Conservation (phyloP, 495 filamentous ascomycete species). For the Penicillium waksmanii region DNA sequence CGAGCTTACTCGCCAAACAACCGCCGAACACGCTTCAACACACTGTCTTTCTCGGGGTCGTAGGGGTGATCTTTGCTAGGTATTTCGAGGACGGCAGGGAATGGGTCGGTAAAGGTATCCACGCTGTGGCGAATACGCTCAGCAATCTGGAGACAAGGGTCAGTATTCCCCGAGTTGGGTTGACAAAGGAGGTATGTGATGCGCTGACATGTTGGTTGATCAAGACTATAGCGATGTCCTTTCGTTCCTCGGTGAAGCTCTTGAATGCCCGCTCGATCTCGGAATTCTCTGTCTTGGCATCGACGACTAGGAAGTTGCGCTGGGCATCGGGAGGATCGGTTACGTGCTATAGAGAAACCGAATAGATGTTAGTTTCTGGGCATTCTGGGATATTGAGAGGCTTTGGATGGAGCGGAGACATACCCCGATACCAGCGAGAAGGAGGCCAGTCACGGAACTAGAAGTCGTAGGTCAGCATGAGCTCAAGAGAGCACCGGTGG, state of each 20-base stretch:
- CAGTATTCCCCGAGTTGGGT: background rate
- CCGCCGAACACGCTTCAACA: slow-evolving; percentile 85
- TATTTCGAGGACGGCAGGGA: slow-evolving; percentile 78
- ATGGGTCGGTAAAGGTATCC: slow-evolving; percentile 57
- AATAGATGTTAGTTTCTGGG: background rate
- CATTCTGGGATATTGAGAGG: background rate
- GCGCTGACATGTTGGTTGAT: slow-evolving; percentile 93
- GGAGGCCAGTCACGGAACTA: slow-evolving; percentile 93
- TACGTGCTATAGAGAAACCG: slow-evolving; percentile 60
- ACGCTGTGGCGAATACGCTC: slow-evolving; percentile 85
- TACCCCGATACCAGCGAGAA: slow-evolving; percentile 95
- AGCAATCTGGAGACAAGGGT: slow-evolving; percentile 64
- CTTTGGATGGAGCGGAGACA: slow-evolving; percentile 33
- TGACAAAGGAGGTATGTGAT: background rate
- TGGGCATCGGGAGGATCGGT: slow-evolving; percentile 80
- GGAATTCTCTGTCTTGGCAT: slow-evolving; percentile 83
- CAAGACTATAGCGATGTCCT: slow-evolving; percentile 93
- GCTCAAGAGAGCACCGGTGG: slow-evolving; percentile 15
- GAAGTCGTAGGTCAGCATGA: slow-evolving; percentile 32
- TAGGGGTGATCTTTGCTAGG: slow-evolving; percentile 99
- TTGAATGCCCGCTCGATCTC: slow-evolving; percentile 92
- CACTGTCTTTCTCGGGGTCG: slow-evolving; percentile 98
- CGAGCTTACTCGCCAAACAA: slow-evolving; percentile 82
- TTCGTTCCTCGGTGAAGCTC: slow-evolving; percentile 81
- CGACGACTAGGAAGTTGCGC: slow-evolving; percentile 97